phyloP scores from a whole-genome alignment of 805 yeast species.

The Saccharomycopsis sp. region DNA sequence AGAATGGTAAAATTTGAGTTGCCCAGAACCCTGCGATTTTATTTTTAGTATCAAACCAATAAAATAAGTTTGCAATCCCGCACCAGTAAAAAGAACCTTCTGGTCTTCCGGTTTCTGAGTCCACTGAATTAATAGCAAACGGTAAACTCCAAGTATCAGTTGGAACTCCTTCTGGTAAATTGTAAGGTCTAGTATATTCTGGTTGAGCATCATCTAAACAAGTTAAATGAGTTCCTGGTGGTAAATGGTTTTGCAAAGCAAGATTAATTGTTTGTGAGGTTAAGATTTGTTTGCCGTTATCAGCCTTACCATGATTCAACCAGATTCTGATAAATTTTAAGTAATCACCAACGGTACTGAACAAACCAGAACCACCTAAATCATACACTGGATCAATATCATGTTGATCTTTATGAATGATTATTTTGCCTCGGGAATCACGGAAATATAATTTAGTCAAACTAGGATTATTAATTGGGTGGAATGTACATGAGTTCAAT shows the following conservation, averaged over 20 bases:
- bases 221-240: slow-evolving; percentile 19
- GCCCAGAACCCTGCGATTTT: slow-evolving; percentile 34
- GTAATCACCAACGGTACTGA: slow-evolving; percentile 33
- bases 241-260: slow-evolving; percentile 30
- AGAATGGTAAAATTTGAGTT: slow-evolving; percentile 33
- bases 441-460: slow-evolving; percentile 24
- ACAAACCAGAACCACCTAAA: slow-evolving; percentile 39
- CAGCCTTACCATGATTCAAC: slow-evolving; percentile 33
- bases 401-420: slow-evolving; percentile 17
- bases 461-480: slow-evolving; percentile 3
- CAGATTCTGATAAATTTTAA: slow-evolving; percentile 33
- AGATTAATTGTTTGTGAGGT: slow-evolving; percentile 27
- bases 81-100: slow-evolving; percentile 33
- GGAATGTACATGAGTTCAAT: slow-evolving; percentile 25
- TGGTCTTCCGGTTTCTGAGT: slow-evolving; percentile 32
- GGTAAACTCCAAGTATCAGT: background rate
- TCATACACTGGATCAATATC: slow-evolving; percentile 25
- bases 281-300: slow-evolving; percentile 30
- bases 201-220: background rate
- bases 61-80: slow-evolving; percentile 35
- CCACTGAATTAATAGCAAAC: slow-evolving; percentile 4
- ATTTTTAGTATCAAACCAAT: slow-evolving; percentile 34
- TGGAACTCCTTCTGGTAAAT: background rate
- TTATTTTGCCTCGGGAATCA: slow-evolving; percentile 19
- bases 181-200: background rate